Evolutionary conservation across 306 rosid genomes (phyloP), one percentile per base, ranked within the genome.

Genomic region (Geum urbanum): DNA sequence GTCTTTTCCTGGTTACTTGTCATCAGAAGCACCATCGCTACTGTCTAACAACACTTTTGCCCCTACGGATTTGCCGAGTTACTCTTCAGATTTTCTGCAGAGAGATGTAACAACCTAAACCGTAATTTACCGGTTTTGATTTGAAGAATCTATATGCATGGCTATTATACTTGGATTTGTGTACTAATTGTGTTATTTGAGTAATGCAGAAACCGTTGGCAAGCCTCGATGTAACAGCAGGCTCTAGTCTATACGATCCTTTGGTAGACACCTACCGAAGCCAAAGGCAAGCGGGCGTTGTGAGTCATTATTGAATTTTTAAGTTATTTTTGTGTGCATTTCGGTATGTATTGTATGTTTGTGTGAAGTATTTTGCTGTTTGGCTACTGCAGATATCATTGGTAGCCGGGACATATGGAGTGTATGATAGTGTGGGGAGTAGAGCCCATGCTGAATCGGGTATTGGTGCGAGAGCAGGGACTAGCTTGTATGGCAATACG

Each of bases 1-100:
- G 77, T 56, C 78, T 64, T 81, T 81, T 76, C 69, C 92, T 27
- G 85, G 83, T 41, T 81, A 80, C 71, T 48, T 82, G 52, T 79
- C 89, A 47, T 69, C 92, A 3, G 90, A 81, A 53, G 70, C 83
- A 40, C 81, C 84, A 40, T 46, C 81, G 8, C 27, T 79, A 77
- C 68, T 72, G 9, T 79, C 87, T 62, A 66, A 82, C 49, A 77
- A 48, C 49, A 64, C n/a, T 52, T 55, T 74, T 18, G 74, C 73
- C 49, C 66, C 79, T 0, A 53, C 83, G 19, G 87, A 78, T 39
- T 70, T 75, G 53, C 77, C 73, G 47, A 72, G 67, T 50, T 57
- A 39, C 44, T 79, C 84, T 76, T 76, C 89, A 19, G 82, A 80
- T 84, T 84, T 75, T 70, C 45, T 76, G 16, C 84, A 57, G 9